Base-by-base conservation (phyloP, 2,329 filamentous ascomycete genomes). In the Fusarium sp. region DNA sequence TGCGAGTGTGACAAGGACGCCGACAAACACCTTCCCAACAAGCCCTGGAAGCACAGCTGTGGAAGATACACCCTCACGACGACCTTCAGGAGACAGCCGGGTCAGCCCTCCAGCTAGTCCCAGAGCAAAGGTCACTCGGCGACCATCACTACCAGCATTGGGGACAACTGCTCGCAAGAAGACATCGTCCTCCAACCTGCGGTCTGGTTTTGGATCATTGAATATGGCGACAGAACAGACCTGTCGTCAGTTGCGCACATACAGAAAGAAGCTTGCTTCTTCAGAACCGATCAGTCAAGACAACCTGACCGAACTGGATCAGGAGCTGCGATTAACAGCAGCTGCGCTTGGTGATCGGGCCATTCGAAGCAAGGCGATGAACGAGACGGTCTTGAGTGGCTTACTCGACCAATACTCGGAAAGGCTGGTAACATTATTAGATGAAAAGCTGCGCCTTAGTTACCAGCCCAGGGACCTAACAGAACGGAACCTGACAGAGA, bases 381-480 rank as follows among this genome's bases (percentile, higher is more conserved):
- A 84, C 68, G 88, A 89, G 73, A 85, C 83, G 16, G 81, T 87
- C 53, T 79, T 91, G 33, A 86, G 84, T 40, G 89, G 89, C 54
- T 79, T 93, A 46, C 81, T 94, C 7, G 91, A 93, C 70, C 88
- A 92, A 78, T 93, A 93, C 74, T 92, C 90, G 2, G 90, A 93
- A 74, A 85, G 89, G 64, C 81, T 94, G 51, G 87, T 93, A 6
- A 87, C 84, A 49, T 84, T 93, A 78, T 83, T 94, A 46, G 91
- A 93, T 69, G 89, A 93, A 77, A 91, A 91, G 77, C 83, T 93
- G 55, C 81, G 84, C 50, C 78, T 89, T 33, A 83, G 76, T 9
- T 80, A 77, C 73, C 76, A 79, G 33, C 73, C 76, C 34, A 75
- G 73, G 61, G 74, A 78, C 62, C 62, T 63, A 18, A 54, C 56